phyloP scores from a whole-genome alignment of 2,329 filamentous ascomycete species.

The Didymella exigua region DNA sequence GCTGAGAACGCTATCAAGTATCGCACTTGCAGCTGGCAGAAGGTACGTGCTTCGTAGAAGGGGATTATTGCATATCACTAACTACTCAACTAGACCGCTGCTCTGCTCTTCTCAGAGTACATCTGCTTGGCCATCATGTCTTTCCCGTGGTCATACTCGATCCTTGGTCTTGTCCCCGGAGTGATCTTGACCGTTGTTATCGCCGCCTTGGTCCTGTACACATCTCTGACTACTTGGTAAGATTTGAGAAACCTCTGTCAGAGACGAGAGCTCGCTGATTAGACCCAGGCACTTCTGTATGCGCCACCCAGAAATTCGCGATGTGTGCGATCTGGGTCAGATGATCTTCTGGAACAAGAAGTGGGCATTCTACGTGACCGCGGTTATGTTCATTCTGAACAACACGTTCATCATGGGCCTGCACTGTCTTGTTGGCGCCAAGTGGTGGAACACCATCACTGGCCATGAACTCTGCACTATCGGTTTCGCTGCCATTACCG shows the following conservation, averaged over 20 bases:
- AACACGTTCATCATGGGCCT: conserved; percentile 89
- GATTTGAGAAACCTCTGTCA: conserved; percentile 19
- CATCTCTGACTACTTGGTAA: conserved; percentile 70
- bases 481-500: conserved; percentile 74
- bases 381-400: conserved; percentile 90
- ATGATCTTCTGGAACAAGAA: conserved; percentile 87
- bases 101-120: conserved; percentile 90
- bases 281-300: conserved; percentile 82
- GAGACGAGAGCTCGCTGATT: conserved; percentile 12
- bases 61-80: conserved; percentile 7
- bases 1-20: conserved; percentile 84
- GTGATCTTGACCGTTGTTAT: conserved; percentile 82
- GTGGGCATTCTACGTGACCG: conserved; percentile 71
- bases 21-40: conserved; percentile 91
- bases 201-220: conserved; percentile 81
- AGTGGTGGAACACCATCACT: conserved; percentile 90
- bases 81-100: conserved; percentile 68
- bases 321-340: conserved; percentile 95
- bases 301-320: conserved; percentile 85
- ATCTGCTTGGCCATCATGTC: conserved; percentile 95
- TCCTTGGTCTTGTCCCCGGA: conserved; percentile 84
- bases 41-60: conserved; percentile 57
- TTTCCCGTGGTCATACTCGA: conserved; percentile 90
- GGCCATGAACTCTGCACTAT: conserved; percentile 76
- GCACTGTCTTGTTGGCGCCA: conserved; percentile 81